Conservation (phyloP, 495 filamentous ascomycete genomes). For the Cetradonia linearis region DNA sequence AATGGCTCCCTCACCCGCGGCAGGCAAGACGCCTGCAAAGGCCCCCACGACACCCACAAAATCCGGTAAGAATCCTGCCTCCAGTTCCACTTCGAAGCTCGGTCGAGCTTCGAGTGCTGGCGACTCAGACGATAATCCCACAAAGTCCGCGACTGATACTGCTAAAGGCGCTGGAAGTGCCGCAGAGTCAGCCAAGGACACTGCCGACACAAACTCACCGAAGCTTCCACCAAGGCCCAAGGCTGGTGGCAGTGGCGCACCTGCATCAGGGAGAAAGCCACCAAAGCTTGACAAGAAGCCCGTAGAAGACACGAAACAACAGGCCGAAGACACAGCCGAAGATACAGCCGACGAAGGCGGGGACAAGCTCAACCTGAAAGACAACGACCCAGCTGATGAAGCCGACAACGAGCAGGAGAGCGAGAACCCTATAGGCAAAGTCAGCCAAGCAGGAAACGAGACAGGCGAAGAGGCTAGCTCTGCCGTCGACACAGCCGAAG, state of each 20-base stretch:
- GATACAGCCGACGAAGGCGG: conserved; percentile 25
- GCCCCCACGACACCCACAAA: conserved; percentile 43
- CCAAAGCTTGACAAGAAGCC: conserved; percentile 24
- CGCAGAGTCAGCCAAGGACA: conserved; percentile 21
- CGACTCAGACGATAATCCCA: conserved; percentile 17
- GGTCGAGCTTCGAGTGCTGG: conserved; percentile 28
- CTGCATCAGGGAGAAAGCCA: conserved; percentile 17
- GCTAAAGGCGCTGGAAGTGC: conserved; percentile 27
- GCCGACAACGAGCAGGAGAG: conserved; percentile 27
- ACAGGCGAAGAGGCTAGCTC: conserved; percentile 29
- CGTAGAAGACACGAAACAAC: conserved; percentile 26
- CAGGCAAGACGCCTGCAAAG: conserved; percentile 33
- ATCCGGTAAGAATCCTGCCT: conserved; percentile 38
- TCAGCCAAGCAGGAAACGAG: conserved; percentile 27
- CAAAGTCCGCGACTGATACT: conserved; percentile 25
- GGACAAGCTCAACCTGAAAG: conserved; percentile 22
- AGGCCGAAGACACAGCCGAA: conserved; percentile 26
- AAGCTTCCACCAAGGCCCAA: conserved; percentile 30
- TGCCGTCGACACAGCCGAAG: conserved; percentile 25
- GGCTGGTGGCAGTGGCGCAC: conserved; percentile 19
- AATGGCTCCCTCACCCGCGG: conserved; percentile 41
- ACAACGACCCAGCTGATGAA: conserved; percentile 30
- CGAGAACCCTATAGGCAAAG: conserved; percentile 24
- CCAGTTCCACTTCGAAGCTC: conserved; percentile 33
- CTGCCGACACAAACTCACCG: conserved; percentile 25